Base-by-base conservation (phyloP, 2,329 filamentous ascomycete species). In the Colletotrichum aenigma region DNA sequence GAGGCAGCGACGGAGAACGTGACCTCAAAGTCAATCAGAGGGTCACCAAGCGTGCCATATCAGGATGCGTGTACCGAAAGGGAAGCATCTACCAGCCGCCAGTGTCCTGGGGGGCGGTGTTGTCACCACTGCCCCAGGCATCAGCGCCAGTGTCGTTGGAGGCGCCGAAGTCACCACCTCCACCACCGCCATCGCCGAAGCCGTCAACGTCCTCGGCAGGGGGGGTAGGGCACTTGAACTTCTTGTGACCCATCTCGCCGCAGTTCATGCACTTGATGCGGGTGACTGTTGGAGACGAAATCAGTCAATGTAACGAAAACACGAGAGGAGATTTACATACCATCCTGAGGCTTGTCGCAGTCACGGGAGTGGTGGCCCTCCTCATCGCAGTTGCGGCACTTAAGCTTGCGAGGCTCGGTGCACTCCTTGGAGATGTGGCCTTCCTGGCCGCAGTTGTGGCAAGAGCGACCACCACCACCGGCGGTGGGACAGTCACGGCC, bases 401-500 rank as follows among this genome's bases (percentile, higher is more conserved):
- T 89, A 4, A 92, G 91, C 13, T 76, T 80, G 56, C 83, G 84
- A 61, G 84, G 85, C 77, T 89, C 85, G 32, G 87, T 83, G 74
- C 91, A 92, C 6, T 91, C 88, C 21, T 85, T 86, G 77, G 86
- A 83, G 58, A 87, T 85, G 77, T 94, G 92, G 7, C 92, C 93
- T 68, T 92, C 90, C 55, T 89, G 83, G 24, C 91, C 92, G 78
- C 93, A 94, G 84, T 94, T 94, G 79, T 88, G 87, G 81, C 91
- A 92, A 32, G 82, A 86, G 81, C 88, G 81, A 78, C 87, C 87
- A 81, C 88, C 86, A 72, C 88, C 88, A 18, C 89, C 92, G 81
- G 89, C 92, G 81, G 92, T 86, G 32, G 93, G 92, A 80, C 93
- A 94, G 80, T 98, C 92, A 55, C 87, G 87, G 38, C 89, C 87